Conservation (phyloP, 805 yeast species). For the Yarrowia bubula region DNA sequence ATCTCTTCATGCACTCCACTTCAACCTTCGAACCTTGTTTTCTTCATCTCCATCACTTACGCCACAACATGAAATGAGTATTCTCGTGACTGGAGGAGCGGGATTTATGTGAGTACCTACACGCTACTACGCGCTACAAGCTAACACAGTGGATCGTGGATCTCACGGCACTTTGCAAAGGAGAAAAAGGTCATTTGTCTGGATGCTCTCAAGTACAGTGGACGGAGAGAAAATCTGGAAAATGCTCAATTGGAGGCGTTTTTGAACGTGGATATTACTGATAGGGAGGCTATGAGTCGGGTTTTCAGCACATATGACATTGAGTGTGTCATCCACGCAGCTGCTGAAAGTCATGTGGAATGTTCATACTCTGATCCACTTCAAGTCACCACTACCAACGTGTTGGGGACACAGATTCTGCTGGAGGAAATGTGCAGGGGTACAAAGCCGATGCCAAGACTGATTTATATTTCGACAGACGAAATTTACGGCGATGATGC, state of each 20-base stretch:
- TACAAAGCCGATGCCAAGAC: slow-evolving; percentile 30
- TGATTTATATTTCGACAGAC: slow-evolving; percentile 56
- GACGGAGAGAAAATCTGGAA: slow-evolving; percentile 38
- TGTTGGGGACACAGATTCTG: slow-evolving; percentile 48
- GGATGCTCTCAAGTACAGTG: slow-evolving; percentile 50
- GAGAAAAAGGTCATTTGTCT: slow-evolving; percentile 44
- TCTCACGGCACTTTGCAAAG: slow-evolving; percentile 42
- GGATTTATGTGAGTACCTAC: slow-evolving; percentile 48
- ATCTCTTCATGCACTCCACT: neutral
- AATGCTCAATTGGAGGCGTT: slow-evolving; percentile 35
- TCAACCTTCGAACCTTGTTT: neutral
- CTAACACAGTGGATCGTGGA: slow-evolving; percentile 46
- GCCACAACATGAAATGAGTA: slow-evolving; percentile 27
- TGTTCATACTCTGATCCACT: slow-evolving; percentile 48
- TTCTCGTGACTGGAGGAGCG: slow-evolving; percentile 56
- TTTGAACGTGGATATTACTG: slow-evolving; percentile 43
- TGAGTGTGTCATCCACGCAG: slow-evolving; percentile 49
- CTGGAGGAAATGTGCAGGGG: slow-evolving; percentile 41
- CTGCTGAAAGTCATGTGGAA: slow-evolving; percentile 59
- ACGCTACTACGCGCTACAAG: neutral
- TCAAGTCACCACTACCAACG: slow-evolving; percentile 47
- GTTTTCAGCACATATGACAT: slow-evolving; percentile 34
- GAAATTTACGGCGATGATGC: slow-evolving; percentile 55
- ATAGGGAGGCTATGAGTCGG: slow-evolving; percentile 32
- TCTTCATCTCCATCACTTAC: neutral